Percentiles rank a stretch among this genome's conserved stretches.
Conservation (phyloP, 2,329 filamentous ascomycete species). For the Phialophora expanda region DNA sequence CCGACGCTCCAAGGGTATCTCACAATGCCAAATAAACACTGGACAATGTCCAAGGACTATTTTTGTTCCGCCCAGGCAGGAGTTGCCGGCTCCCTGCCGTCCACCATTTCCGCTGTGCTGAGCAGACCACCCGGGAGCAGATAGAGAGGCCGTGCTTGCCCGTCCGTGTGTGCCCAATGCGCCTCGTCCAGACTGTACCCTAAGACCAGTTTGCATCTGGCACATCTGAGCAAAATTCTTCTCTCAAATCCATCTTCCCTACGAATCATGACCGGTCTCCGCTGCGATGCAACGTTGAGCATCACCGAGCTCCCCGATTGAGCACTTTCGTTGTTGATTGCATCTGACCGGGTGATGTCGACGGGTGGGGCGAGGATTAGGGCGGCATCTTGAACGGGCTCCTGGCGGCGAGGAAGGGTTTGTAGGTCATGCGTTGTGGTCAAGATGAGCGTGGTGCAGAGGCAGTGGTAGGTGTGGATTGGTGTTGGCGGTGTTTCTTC, state of each 20-base stretch:
- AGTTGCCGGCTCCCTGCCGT: constrained; percentile 43
- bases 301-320: constrained; percentile 42
- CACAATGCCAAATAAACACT: constrained; percentile 24
- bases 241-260: constrained; percentile 71
- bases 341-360: constrained; percentile 36
- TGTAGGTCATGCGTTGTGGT: constrained; percentile 61
- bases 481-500: constrained; percentile 10
- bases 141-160: constrained; percentile 52
- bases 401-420: constrained; percentile 58
- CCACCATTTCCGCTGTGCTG: constrained; percentile 62
- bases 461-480: constrained; percentile 60
- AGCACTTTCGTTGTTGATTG: constrained; percentile 36
- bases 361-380: constrained; percentile 61
- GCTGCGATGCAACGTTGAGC: constrained; percentile 59
- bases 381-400: constrained; percentile 58
- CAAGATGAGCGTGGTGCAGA: constrained; percentile 69
- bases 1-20: constrained; percentile 22
- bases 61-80: constrained; percentile 42
- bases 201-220: constrained; percentile 64
- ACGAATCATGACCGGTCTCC: constrained; percentile 58
- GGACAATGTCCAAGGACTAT: constrained; percentile 42
- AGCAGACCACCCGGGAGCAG: constrained; percentile 65
- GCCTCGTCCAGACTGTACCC: constrained; percentile 66
- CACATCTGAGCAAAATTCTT: constrained; percentile 63
- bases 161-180: constrained; percentile 47